Percentiles rank a stretch among this genome's conserved stretches.
phyloP scores from a whole-genome alignment of 208 protist species.

The Leishmania arabica region DNA sequence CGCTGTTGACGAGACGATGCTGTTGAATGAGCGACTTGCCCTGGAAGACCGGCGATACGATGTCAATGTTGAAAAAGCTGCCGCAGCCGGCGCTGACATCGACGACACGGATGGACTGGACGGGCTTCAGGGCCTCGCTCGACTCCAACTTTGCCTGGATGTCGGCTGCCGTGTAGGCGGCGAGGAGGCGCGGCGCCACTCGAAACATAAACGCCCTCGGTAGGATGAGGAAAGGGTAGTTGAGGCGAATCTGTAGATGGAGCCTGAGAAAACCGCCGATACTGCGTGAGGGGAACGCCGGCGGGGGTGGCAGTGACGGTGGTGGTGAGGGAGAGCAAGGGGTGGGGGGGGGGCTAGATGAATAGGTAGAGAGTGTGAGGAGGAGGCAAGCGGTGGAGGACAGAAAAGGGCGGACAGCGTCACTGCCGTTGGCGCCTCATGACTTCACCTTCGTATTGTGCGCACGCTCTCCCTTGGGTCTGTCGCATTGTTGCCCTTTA shows the following conservation, averaged over 20 bases:
- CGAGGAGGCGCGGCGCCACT: conserved; percentile 18
- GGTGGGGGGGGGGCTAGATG: not conserved
- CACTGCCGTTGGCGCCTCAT: not conserved
- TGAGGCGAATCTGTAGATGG: too few relatives aligned
- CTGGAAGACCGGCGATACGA: conserved; percentile 72
- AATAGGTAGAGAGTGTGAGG: not conserved
- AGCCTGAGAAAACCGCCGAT: not conserved
- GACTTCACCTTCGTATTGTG: not conserved
- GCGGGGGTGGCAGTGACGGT: not conserved
- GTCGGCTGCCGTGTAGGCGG: conserved; percentile 51
- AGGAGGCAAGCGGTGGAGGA: not conserved
- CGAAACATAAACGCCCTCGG: conserved; percentile 22
- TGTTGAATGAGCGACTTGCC: conserved; percentile 83
- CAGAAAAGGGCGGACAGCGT: too few relatives aligned
- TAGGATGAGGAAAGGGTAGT: not conserved
- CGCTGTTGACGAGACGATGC: conserved; percentile 83
- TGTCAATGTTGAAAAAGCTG: conserved; percentile 83
- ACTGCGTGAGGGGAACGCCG: not conserved
- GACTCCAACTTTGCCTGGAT: conserved; percentile 77
- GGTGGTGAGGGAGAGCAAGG: not conserved
- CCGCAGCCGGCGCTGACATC: conserved; percentile 85
- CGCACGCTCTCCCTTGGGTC: not conserved
- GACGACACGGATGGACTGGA: conserved; percentile 57
- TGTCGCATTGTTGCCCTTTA: not conserved
- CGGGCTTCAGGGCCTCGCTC: conserved; percentile 53